These are phyloP conservation scores for Gnaphalium uliginosum DNA, from an alignment of 129 eudicot species.

Conservation along the genomic window DNA sequence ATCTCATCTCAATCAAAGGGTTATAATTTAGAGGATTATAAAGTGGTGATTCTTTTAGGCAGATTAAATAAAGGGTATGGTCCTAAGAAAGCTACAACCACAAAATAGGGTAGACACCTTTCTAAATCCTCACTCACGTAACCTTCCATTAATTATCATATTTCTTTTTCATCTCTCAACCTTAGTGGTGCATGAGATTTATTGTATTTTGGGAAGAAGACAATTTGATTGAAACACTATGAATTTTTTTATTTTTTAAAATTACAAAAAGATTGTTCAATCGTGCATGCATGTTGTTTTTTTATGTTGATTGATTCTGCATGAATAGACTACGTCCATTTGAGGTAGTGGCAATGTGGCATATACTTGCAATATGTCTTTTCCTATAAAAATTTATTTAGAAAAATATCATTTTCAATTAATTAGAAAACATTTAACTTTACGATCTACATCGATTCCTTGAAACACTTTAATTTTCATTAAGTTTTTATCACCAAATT, in stretches of 20 bases:
- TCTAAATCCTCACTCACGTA: constrained; percentile 33
- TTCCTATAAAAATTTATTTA: constrained; percentile 12
- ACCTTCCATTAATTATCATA: constrained; percentile 42
- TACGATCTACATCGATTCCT: too few species aligned
- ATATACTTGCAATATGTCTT: constrained; percentile 6
- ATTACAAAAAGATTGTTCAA: constrained; percentile 33
- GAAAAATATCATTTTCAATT: background rate
- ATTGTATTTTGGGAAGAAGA: constrained; percentile 35
- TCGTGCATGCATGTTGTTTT: constrained; percentile 44
- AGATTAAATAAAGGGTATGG: constrained; percentile 38
- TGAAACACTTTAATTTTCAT: too few species aligned
- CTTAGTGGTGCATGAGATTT: constrained; percentile 34
- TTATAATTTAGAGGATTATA: constrained; percentile 22
- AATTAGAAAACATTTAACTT: background rate
- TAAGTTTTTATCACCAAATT: background rate
- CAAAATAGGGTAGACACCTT: constrained; percentile 30
- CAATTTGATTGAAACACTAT: constrained; percentile 29
- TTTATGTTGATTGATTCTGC: constrained; percentile 28
- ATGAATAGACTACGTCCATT: constrained; percentile 40
- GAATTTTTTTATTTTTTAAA: constrained; percentile 17
- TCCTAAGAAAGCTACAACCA: constrained; percentile 45
- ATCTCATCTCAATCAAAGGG: constrained; percentile 4
- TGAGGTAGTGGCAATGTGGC: constrained; percentile 31
- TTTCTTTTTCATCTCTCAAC: constrained; percentile 30
- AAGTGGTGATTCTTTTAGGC: constrained; percentile 34